These are phyloP conservation scores for Nicotiana attenuata DNA, from an alignment of 257 asterid genomes.

Conservation along the genomic window DNA sequence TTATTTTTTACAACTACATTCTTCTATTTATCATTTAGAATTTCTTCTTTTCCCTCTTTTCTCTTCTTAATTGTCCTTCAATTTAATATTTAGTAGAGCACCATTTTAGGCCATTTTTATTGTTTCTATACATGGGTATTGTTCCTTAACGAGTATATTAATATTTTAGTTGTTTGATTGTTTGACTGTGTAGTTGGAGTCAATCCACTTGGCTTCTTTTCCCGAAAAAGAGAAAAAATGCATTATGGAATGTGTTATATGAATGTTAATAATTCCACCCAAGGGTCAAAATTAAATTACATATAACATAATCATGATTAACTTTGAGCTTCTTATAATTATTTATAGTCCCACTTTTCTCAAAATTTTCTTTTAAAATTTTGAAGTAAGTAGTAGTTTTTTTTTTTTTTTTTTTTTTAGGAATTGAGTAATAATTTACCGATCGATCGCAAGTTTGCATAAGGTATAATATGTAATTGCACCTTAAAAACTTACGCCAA, in stretches of 20 bases:
- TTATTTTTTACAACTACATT: too few relatives aligned
- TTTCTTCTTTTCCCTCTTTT: not conserved
- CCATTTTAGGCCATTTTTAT: not conserved
- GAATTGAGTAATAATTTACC: too few relatives aligned
- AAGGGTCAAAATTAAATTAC: not conserved
- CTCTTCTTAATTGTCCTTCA: not conserved
- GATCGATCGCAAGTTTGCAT: too few relatives aligned
- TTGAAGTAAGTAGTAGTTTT: too few relatives aligned
- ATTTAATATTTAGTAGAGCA: not conserved
- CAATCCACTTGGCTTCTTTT: not conserved
- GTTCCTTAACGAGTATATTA: not conserved
- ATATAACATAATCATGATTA: not conserved
- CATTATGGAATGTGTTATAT: not conserved
- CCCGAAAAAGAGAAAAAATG: not conserved
- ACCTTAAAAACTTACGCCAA: not conserved
- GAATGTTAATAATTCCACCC: not conserved
- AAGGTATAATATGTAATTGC: not conserved
- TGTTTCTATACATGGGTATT: not conserved
- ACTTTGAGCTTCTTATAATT: not conserved
- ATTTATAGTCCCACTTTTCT: not conserved
- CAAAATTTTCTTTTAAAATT: too few relatives aligned
- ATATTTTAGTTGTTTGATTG: not conserved
- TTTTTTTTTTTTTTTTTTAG: too few relatives aligned
- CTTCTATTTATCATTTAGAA: too few relatives aligned
- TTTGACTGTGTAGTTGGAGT: not conserved